phyloP scores from a whole-genome alignment of 495 filamentous ascomycete genomes.

The Penicillium robsamsonii region DNA sequence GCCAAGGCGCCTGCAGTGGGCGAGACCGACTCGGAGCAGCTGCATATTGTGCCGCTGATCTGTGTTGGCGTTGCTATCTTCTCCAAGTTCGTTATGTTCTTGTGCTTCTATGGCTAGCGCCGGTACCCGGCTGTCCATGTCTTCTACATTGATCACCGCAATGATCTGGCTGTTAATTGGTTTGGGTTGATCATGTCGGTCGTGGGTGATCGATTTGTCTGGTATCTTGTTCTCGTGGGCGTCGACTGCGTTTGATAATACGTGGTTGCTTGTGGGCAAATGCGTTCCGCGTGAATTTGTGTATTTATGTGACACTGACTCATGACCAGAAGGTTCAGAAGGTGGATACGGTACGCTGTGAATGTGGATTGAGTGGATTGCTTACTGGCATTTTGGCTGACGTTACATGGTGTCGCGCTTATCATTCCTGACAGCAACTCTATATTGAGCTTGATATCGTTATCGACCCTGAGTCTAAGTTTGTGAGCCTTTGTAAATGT shows the following conservation, averaged over 20 bases:
- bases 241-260: constrained; percentile 54
- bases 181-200: constrained; percentile 56
- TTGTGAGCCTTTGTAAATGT: constrained; percentile 57
- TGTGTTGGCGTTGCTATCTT: constrained; percentile 53
- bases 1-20: constrained; percentile 45
- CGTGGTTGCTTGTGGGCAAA: constrained; percentile 57
- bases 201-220: constrained; percentile 50
- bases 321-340: constrained; percentile 52
- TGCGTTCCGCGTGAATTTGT: constrained; percentile 51
- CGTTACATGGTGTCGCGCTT: constrained; percentile 37
- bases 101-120: constrained; percentile 51
- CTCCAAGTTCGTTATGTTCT: constrained; percentile 33
- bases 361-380: constrained; percentile 10
- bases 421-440: constrained; percentile 54
- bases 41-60: constrained; percentile 50
- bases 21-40: constrained; percentile 32
- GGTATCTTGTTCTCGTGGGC: constrained; percentile 56
- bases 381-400: neutral
- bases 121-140: constrained; percentile 53
- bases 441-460: constrained; percentile 60
- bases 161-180: constrained; percentile 54
- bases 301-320: constrained; percentile 56
- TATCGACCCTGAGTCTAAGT: constrained; percentile 49
- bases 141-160: constrained; percentile 56
- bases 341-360: constrained; percentile 45